A percentile compares a stretch with the other conserved stretches of the same genome.
Conservation (phyloP, 805 yeast genomes). For the Spencermartinsiella europaea region DNA sequence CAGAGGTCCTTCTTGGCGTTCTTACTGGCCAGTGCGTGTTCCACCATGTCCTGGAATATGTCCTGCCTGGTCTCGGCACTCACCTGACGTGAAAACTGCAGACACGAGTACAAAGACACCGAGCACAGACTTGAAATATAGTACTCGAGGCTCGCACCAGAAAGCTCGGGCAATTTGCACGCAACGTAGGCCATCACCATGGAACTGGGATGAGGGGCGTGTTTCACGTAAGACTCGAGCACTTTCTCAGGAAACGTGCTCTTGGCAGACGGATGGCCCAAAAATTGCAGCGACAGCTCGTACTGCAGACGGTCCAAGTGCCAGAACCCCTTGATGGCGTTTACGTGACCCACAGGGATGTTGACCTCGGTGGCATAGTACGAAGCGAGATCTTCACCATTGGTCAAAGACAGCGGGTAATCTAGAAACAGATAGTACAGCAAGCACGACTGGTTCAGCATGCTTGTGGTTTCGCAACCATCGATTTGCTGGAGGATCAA, state of each 20-base stretch:
- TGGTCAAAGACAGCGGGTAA: slow-evolving; percentile 10
- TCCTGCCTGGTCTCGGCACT: slow-evolving; percentile 9
- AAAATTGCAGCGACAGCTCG: slow-evolving; percentile 12
- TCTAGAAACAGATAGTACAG: slow-evolving; percentile 20
- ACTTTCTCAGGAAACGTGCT: slow-evolving; percentile 14
- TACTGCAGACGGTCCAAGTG: slow-evolving; percentile 16
- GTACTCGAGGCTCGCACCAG: slow-evolving; percentile 6
- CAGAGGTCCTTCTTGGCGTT: slow-evolving; percentile 13
- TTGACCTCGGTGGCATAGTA: slow-evolving; percentile 20
- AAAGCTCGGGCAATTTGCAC: slow-evolving; percentile 11
- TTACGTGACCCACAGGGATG: slow-evolving; percentile 16
- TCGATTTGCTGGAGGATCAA: slow-evolving; percentile 12
- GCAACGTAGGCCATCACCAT: slow-evolving; percentile 13
- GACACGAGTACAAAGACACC: slow-evolving; percentile 12
- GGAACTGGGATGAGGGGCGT: slow-evolving; percentile 1
- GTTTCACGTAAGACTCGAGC: slow-evolving; percentile 6
- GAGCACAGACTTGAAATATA: slow-evolving; percentile 15
- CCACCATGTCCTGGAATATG: slow-evolving; percentile 11
- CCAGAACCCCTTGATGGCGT: slow-evolving; percentile 20
- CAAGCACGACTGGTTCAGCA: slow-evolving; percentile 15
- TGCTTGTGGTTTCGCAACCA: slow-evolving; percentile 4
- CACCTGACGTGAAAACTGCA: slow-evolving; percentile 15
- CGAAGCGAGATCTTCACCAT: slow-evolving; percentile 14
- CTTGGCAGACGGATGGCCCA: slow-evolving; percentile 17
- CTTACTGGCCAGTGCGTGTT: slow-evolving; percentile 7